phyloP scores from a whole-genome alignment of 2,329 filamentous ascomycete genomes.

The Purpureocillium takamizusanense region DNA sequence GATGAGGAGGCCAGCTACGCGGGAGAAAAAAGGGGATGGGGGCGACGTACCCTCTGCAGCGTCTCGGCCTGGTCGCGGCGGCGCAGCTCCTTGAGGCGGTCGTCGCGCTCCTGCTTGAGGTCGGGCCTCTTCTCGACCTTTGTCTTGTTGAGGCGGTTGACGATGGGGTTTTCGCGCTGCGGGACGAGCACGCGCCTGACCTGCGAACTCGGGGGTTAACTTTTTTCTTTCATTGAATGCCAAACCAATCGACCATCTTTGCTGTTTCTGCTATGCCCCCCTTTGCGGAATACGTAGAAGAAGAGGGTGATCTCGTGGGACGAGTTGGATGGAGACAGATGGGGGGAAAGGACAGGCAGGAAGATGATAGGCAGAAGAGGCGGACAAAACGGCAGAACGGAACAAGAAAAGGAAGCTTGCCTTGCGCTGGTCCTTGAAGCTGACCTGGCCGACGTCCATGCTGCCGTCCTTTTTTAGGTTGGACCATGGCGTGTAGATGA shows the following conservation, averaged over 20 bases:
- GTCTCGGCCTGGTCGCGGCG: conserved; percentile 58
- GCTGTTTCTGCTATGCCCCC: too few species aligned
- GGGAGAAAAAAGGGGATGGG: conserved; percentile 2
- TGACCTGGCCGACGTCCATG: conserved; percentile 92
- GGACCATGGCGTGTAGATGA: conserved; percentile 97
- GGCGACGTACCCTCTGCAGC: conserved; percentile 47
- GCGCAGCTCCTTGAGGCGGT: conserved; percentile 60
- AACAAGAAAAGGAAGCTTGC: conserved; percentile 26
- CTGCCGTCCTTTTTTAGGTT: conserved; percentile 92
- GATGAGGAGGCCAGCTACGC: too few species aligned
- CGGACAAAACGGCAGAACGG: too few species aligned
- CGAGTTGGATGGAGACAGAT: too few species aligned
- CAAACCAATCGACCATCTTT: too few species aligned
- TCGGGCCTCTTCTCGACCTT: conserved; percentile 83
- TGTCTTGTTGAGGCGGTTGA: conserved; percentile 98
- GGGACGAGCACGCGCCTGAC: conserved; percentile 76
- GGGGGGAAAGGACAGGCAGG: background rate
- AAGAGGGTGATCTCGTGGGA: background rate
- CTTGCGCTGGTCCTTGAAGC: conserved; percentile 81
- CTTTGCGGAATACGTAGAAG: too few species aligned
- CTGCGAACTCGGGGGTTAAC: conserved; percentile 21
- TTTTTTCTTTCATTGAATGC: background rate
- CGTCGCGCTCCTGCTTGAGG: conserved; percentile 72
- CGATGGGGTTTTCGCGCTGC: conserved; percentile 75
- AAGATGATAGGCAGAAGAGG: too few species aligned